phyloP scores from a whole-genome alignment of 2,329 filamentous ascomycete species.

The Penicillium sumatraense region DNA sequence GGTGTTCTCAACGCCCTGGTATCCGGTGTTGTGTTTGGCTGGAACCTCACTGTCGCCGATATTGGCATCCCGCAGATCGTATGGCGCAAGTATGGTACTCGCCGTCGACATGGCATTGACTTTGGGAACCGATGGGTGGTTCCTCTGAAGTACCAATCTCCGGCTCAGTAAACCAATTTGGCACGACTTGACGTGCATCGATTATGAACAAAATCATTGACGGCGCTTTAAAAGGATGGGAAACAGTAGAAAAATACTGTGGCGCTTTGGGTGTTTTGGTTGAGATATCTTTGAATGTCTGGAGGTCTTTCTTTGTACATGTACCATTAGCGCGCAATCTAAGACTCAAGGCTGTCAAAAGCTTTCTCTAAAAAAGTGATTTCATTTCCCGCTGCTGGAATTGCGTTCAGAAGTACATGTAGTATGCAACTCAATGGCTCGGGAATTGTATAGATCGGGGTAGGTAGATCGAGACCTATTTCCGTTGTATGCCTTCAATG shows the following conservation, averaged over 20 bases:
- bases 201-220: not conserved
- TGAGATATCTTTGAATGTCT: not conserved
- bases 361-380: no score
- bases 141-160: conserved; percentile 59
- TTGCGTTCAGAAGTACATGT: no score
- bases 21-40: conserved; percentile 60
- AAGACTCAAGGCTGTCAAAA: no score
- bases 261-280: not conserved
- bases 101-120: conserved; percentile 80
- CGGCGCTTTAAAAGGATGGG: conserved; percentile 1
- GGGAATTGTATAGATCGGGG: no score
- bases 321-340: conserved; percentile 5
- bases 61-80: conserved; percentile 82
- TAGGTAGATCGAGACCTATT: no score
- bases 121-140: conserved; percentile 89
- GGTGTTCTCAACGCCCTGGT: conserved; percentile 80
- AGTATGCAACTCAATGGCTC: no score
- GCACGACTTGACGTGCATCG: not conserved
- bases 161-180: conserved; percentile 23
- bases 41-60: conserved; percentile 84
- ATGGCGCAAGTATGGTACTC: conserved; percentile 82
- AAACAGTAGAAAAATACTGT: not conserved
- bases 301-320: conserved; percentile 2
- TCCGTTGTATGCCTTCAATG: not conserved
- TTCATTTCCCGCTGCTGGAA: no score